Percentiles rank a stretch among this genome's conserved stretches.
Evolutionary conservation across 169 alveolate genomes (phyloP).

Genomic region (Cyclospora cayetanensis): DNA sequence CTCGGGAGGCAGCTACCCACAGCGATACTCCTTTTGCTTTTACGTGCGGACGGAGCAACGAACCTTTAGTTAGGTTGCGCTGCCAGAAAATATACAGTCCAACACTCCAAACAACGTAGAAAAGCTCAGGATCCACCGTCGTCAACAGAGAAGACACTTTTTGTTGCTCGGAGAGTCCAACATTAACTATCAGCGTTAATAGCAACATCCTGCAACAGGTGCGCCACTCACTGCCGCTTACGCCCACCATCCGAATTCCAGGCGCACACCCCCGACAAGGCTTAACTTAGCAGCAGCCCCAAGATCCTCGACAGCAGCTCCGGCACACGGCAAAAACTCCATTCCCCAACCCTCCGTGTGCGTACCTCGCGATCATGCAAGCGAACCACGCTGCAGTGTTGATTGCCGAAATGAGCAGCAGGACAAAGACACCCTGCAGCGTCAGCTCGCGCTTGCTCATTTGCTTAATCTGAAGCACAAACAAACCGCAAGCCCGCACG

Average conservation of each 20-base stretch:
- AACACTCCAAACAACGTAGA: conserved; percentile 68
- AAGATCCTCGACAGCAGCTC: neutral
- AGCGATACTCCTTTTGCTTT: too few species aligned
- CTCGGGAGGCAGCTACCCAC: too few species aligned
- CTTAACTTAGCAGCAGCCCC: neutral
- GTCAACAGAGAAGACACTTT: conserved; percentile 37
- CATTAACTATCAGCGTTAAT: conserved; percentile 25
- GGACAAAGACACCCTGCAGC: conserved; percentile 36
- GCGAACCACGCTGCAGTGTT: conserved; percentile 65
- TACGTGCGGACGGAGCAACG: neutral
- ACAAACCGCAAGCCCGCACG: neutral
- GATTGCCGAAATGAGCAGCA: conserved; percentile 24
- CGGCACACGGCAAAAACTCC: too few species aligned
- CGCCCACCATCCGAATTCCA: neutral
- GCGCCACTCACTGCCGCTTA: neutral
- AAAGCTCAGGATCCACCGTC: conserved; percentile 63
- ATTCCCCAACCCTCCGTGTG: neutral
- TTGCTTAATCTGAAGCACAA: neutral
- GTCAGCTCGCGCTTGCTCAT: conserved; percentile 50
- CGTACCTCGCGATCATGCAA: conserved; percentile 49
- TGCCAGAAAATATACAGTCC: conserved; percentile 57
- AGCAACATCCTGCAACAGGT: conserved; percentile 8
- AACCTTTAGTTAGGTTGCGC: conserved; percentile 14
- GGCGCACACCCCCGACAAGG: neutral
- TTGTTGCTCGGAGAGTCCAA: conserved; percentile 20